Evolutionary conservation across 768 basidiomycete genomes (phyloP).

Genomic region (Ramaria sp.): DNA sequence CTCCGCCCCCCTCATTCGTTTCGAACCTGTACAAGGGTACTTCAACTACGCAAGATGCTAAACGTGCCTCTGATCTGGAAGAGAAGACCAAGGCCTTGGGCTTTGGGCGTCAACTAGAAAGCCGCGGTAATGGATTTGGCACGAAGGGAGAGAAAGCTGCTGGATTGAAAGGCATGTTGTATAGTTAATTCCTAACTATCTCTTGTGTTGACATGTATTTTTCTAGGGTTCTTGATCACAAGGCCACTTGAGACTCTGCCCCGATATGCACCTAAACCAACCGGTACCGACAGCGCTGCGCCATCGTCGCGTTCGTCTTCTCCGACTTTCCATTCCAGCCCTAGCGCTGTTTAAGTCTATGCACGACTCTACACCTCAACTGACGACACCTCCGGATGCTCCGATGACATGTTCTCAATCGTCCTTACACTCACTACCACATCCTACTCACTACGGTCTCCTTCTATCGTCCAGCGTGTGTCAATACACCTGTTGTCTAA

Average conservation of each 20-base stretch:
- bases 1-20: slow-evolving; percentile 1
- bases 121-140: slow-evolving; percentile 62
- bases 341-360: neutral
- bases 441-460: neutral
- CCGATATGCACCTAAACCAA: slow-evolving; percentile 39
- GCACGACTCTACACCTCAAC: neutral
- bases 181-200: neutral
- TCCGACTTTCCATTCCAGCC: slow-evolving; percentile 5
- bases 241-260: slow-evolving; percentile 55
- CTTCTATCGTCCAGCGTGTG: neutral
- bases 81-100: slow-evolving; percentile 13
- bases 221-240: slow-evolving; percentile 44
- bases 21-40: neutral
- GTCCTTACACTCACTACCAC: neutral
- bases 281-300: neutral
- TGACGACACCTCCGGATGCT: neutral
- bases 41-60: neutral
- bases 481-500: neutral
- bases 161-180: slow-evolving; percentile 39
- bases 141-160: slow-evolving; percentile 69
- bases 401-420: neutral
- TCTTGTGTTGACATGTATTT: neutral
- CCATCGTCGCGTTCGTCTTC: neutral
- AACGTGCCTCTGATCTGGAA: neutral
- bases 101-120: slow-evolving; percentile 18